phyloP scores from a whole-genome alignment of 2,329 filamentous ascomycete genomes.

The Massarina eburnea region DNA sequence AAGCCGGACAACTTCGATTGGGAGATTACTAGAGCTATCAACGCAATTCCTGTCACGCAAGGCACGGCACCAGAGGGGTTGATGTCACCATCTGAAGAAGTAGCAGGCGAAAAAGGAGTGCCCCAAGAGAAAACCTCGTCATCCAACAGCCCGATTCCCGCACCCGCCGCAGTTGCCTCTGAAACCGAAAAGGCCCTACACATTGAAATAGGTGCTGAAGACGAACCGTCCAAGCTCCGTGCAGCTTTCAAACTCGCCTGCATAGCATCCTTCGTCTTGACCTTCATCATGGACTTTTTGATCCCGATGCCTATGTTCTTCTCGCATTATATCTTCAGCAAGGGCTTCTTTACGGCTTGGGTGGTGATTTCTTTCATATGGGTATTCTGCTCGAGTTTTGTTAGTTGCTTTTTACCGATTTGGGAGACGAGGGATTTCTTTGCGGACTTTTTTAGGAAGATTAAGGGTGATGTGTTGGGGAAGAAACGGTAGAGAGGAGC shows the following conservation, averaged over 20 bases:
- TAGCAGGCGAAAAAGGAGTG: constrained; percentile 9
- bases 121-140: constrained; percentile 13
- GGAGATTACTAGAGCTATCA: constrained; percentile 43
- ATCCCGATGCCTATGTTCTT: constrained; percentile 48
- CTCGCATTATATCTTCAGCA: constrained; percentile 44
- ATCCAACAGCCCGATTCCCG: constrained; percentile 1
- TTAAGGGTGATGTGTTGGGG: constrained; percentile 12
- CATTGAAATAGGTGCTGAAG: constrained; percentile 19
- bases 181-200: constrained; percentile 27
- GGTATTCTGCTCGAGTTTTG: constrained; percentile 45
- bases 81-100: constrained; percentile 6
- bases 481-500: no score
- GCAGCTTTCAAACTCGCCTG: constrained; percentile 43
- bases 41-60: constrained; percentile 22
- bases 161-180: constrained; percentile 5
- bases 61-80: constrained; percentile 10
- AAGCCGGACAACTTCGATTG: constrained; percentile 44
- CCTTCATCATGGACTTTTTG: constrained; percentile 45
- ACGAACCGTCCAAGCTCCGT: constrained; percentile 34
- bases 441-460: constrained; percentile 14
- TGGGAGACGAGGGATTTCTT: constrained; percentile 45
- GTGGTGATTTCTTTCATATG: constrained; percentile 47
- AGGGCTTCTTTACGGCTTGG: constrained; percentile 46
- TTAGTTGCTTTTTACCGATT: constrained; percentile 46
- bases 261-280: constrained; percentile 40